Evolutionary conservation across 106 monocot genomes (phyloP), one percentile per base, ranked within the genome.

Genomic region (Dendrobium catenatum): DNA sequence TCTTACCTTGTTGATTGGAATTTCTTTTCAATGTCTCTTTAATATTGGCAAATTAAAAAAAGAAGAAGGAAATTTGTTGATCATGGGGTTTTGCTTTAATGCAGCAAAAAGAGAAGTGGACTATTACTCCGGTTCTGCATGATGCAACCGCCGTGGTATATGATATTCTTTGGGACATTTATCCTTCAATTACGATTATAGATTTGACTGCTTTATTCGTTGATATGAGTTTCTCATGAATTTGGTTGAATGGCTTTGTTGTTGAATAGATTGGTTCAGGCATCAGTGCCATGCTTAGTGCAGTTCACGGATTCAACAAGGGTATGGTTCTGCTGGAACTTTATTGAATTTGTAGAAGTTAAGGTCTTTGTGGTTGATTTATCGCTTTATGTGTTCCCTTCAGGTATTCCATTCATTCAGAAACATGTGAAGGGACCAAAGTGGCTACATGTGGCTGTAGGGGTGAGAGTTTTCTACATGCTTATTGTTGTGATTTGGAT

Each of bases 351-450:
- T 49, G 5, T 80, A 44, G 15, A 5, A n/a, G 20, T 67, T 20
- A 42, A 59, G 40, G 20, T 59, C 16, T 31, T 64, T 18, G 5
- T 31, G 44, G 6, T 31, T 19, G 15, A 80, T 44, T 74, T 82
- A 72, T 9, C 4, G 49, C 5, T 59, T 68, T 66, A 72, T 31
- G 27, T 27, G 20, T 68, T 29, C 48, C 20, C n/a, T 27, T 40
- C 76, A 97, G 96, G 94, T 42, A 82, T 89, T 76, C 94, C 96
- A 33, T 87, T 89, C 58, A 26, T 97, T 61, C 89, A 94, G 83
- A 97, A 92, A 48, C 89, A 91, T 73, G 86, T 94, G 59, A 94
- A 88, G 66, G 94, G 96, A 77, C 82, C 90, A 40, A 92, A 89
- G 79, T 89, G 87, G 90, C 48, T 94, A 79, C 87, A 90, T 18